phyloP scores from a whole-genome alignment of 345 rosid species.

The Gossypium arboreum region DNA sequence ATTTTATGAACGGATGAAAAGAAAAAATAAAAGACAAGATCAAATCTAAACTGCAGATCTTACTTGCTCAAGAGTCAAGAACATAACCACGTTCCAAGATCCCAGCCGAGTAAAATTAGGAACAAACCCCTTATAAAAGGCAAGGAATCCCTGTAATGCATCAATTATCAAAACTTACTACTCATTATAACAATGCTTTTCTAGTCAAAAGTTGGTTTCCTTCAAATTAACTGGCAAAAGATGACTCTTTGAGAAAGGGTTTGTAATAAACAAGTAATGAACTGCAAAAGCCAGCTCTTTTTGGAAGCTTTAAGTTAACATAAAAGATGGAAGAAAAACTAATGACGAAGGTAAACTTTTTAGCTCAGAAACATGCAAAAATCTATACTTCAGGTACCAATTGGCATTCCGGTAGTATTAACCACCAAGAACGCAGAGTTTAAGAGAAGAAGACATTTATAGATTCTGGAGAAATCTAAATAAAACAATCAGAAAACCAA shows the following conservation, averaged over 20 bases:
- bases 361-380: not conserved
- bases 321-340: not conserved
- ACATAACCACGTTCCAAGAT: constrained; percentile 92
- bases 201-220: not conserved
- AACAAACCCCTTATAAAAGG: constrained; percentile 90
- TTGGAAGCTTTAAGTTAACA: not conserved
- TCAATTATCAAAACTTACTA: not conserved
- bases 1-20: not conserved
- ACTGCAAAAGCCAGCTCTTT: not conserved
- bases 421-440: not conserved
- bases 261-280: not conserved
- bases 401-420: not conserved
- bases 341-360: not conserved
- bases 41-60: constrained; percentile 21
- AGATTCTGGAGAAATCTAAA: constrained; percentile 17
- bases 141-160: constrained; percentile 61
- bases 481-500: not conserved
- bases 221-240: not conserved
- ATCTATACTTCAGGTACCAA: not conserved
- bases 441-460: not conserved
- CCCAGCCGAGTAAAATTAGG: constrained; percentile 90
- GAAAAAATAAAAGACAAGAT: not conserved
- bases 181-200: not conserved
- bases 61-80: constrained; percentile 93
- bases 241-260: not conserved